These are phyloP conservation scores for Bisporella sp. DNA, from an alignment of 2,329 filamentous ascomycete genomes.

Conservation along the genomic window DNA sequence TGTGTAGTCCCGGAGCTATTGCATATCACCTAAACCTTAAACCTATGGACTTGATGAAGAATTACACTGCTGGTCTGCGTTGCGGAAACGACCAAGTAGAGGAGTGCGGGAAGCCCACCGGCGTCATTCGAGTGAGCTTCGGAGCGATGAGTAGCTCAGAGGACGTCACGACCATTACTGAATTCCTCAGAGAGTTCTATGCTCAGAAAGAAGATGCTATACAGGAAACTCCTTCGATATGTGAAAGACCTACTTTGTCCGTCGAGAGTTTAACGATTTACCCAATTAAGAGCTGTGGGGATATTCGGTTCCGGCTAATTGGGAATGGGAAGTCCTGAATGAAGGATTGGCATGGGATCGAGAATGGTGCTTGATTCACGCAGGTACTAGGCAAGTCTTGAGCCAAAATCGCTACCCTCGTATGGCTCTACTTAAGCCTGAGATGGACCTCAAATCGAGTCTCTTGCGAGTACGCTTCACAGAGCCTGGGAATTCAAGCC, in stretches of 20 bases:
- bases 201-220: neutral
- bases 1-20: conserved; percentile 86
- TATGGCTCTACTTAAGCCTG: conserved; percentile 79
- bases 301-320: conserved; percentile 60
- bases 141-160: conserved; percentile 63
- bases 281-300: conserved; percentile 90
- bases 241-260: conserved; percentile 27
- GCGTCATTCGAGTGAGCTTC: conserved; percentile 73
- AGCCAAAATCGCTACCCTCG: conserved; percentile 83
- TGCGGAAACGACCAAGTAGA: conserved; percentile 74
- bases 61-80: conserved; percentile 74
- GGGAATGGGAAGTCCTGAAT: conserved; percentile 66
- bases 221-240: conserved; percentile 9
- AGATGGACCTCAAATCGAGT: conserved; percentile 62
- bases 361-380: conserved; percentile 92
- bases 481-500: conserved; percentile 23
- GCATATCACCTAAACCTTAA: conserved; percentile 61
- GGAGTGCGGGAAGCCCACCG: conserved; percentile 69
- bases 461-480: conserved; percentile 55
- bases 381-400: conserved; percentile 74
- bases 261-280: conserved; percentile 70
- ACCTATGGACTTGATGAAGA: conserved; percentile 71
- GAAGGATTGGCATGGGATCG: conserved; percentile 92
- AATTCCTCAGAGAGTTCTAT: conserved; percentile 67
- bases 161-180: conserved; percentile 67